Conservation (phyloP, 306 rosid genomes). For the Hippophae tibetana region DNA sequence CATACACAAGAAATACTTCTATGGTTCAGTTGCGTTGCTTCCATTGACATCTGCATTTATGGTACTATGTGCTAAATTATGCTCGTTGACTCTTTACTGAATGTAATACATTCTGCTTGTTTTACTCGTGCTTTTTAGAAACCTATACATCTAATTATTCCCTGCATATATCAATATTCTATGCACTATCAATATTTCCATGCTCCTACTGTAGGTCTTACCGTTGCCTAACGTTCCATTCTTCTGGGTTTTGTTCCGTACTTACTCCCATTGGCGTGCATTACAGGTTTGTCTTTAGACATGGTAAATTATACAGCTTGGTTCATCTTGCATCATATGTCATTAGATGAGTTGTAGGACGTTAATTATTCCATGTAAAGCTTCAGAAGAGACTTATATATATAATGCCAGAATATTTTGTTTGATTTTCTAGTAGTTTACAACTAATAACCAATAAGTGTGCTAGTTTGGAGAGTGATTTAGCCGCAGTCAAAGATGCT, state of each 20-base stretch:
- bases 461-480: too few relatives aligned
- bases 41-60: constrained; percentile 61
- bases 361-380: background rate
- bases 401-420: too few relatives aligned
- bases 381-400: background rate
- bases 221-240: constrained; percentile 87
- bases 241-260: constrained; percentile 78
- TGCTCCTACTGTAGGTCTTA: constrained; percentile 43
- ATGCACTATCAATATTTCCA: constrained; percentile 14
- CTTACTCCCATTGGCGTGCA: constrained; percentile 94
- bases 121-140: constrained; percentile 7
- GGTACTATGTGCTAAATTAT: constrained; percentile 43
- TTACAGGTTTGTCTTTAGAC: constrained; percentile 42
- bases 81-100: constrained; percentile 2
- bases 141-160: constrained; percentile 2
- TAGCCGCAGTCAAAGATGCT: too few relatives aligned
- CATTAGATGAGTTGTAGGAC: background rate
- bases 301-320: constrained; percentile 8
- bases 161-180: too few relatives aligned
- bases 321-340: constrained; percentile 9
- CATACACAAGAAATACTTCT: constrained; percentile 67
- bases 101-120: background rate
- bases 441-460: too few relatives aligned
- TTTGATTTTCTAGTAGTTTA: background rate
- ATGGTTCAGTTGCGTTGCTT: constrained; percentile 61